Conservation (phyloP, 805 yeast genomes). For the Millerozyma miso region DNA sequence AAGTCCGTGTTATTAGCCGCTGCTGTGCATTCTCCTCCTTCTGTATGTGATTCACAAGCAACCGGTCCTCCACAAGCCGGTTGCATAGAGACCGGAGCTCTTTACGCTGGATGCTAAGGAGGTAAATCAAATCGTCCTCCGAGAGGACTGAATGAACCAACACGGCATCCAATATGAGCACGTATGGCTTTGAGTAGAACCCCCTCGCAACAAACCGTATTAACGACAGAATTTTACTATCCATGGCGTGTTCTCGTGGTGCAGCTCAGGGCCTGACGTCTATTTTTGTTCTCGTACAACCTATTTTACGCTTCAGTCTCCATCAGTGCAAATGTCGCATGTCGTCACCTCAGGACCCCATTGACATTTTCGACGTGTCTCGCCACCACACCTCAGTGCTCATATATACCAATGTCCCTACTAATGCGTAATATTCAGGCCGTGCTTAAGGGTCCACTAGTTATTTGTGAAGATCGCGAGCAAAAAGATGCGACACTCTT, state of each 20-base stretch:
- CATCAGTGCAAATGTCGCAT: not conserved
- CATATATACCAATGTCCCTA: not conserved
- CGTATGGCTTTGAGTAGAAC: slow-evolving; percentile 80
- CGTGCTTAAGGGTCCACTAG: no score
- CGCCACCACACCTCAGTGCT: not conserved
- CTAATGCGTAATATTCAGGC: not conserved
- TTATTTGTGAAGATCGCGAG: no score
- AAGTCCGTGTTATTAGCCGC: slow-evolving; percentile 69
- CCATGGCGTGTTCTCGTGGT: no score
- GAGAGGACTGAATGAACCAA: slow-evolving; percentile 83
- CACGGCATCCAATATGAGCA: slow-evolving; percentile 81
- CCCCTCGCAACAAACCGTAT: slow-evolving; percentile 80
- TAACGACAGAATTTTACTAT: slow-evolving; percentile 46
- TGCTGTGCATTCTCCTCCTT: slow-evolving; percentile 51
- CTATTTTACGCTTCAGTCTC: not conserved
- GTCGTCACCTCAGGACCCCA: no score
- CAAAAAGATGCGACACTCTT: no score
- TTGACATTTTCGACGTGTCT: not conserved
- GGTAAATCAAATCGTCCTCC: slow-evolving; percentile 83
- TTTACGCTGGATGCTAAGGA: slow-evolving; percentile 80
- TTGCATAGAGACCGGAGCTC: slow-evolving; percentile 82
- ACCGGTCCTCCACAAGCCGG: slow-evolving; percentile 76
- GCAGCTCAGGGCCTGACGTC: no score
- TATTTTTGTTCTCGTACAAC: not conserved
- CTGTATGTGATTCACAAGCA: slow-evolving; percentile 67